Evolutionary conservation across 1,284 basidiomycete genomes (phyloP), one percentile per base, ranked within the genome.

Genomic region (Ceratorhiza oryzae-sativae): DNA sequence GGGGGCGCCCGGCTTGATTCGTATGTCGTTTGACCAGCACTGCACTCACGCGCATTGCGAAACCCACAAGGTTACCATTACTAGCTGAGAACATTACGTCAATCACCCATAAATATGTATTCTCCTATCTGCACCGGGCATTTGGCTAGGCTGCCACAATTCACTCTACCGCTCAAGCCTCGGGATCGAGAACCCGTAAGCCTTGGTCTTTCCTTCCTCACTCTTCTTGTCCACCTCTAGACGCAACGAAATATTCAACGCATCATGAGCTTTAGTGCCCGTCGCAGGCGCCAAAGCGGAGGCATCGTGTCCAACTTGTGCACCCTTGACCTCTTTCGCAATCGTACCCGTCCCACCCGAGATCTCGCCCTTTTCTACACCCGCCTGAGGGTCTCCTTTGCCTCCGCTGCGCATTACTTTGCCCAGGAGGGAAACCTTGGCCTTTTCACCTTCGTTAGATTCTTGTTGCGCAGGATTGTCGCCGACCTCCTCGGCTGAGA

Each of bases 121-220:
- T 6, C 36, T 39, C n/a, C n/a, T n/a, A n/a, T n/a, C 36, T 6
- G 36, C 36, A 39, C 36, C 6, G 6, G 36, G 36, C 8, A 6
- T 6, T 39, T 39, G 8, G 36, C 13, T 13, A 39, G 13, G 13
- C 36, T 39, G 13, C 13, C 13, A 39, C 13, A 6, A 6, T 13
- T 39, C 8, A 6, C 36, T 39, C 51, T 71, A 71, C 27, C 67
- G 67, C 41, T 77, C 77, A 39, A 77, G 71, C 32, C 71, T 56
- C 36, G 77, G 77, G 41, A 77, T 76, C 34, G 72, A 73, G 59
- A 77, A 77, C 42, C 76, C 77, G 70, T 77, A 77, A 12, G 65
- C 75, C 34, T 67, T 74, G 9, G 77, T 77, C 61, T 67, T 72
- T 20, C 76, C 76, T 32, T 77, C 75, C n/a, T 74, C 67, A 51